A percentile compares a stretch with the other conserved stretches of the same genome.
Evolutionary conservation across 1,284 basidiomycete species (phyloP).

Genomic region (Uromyces viciae-fabae): DNA sequence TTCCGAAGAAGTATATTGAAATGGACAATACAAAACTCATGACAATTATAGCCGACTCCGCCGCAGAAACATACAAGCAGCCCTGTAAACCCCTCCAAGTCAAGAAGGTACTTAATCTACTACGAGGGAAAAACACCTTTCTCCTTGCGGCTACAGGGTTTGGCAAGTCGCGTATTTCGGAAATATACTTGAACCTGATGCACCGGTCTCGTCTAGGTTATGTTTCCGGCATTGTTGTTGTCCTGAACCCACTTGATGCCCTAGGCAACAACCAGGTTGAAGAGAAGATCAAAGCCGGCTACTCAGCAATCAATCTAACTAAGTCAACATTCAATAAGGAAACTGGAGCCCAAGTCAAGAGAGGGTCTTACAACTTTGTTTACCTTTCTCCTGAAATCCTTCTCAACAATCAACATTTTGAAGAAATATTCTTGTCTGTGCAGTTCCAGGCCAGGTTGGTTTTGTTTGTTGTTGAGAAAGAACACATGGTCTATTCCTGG

Average conservation of each 20-base stretch:
- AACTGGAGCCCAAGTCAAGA: neutral
- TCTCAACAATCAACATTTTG: slow-evolving; percentile 5
- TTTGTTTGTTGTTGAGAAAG: neutral
- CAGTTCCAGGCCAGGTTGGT: neutral
- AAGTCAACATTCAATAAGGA: neutral
- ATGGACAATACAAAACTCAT: neutral
- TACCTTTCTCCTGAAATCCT: slow-evolving; percentile 9
- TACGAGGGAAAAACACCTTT: slow-evolving; percentile 11
- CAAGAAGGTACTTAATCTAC: neutral
- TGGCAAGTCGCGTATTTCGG: slow-evolving; percentile 14
- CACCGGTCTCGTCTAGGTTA: neutral
- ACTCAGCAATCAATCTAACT: slow-evolving; percentile 10
- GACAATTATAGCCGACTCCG: neutral
- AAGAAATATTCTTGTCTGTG: neutral
- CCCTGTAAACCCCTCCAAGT: neutral
- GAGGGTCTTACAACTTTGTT: neutral
- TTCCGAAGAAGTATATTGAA: neutral
- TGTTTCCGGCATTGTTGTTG: neutral
- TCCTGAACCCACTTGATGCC: slow-evolving; percentile 13
- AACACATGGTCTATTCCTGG: too few species aligned
- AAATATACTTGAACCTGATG: neutral
- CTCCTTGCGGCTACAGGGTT: slow-evolving; percentile 15
- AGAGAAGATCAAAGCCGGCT: neutral
- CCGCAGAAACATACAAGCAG: neutral
- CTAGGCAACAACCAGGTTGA: slow-evolving; percentile 16